phyloP scores from a whole-genome alignment of 2,329 filamentous ascomycete genomes.

The Cytospora paraplurivora region DNA sequence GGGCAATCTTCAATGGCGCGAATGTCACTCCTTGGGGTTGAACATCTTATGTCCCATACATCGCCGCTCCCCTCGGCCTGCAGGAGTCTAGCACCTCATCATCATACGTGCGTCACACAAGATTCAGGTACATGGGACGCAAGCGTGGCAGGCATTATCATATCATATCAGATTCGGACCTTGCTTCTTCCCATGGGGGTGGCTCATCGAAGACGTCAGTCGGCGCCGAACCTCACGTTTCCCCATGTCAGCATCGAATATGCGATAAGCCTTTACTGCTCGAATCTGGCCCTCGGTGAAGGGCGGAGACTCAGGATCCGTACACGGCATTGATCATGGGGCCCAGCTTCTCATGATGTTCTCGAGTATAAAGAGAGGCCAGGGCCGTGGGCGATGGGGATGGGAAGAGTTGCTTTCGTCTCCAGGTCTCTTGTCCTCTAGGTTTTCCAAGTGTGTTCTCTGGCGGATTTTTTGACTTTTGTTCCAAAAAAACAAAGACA shows the following conservation, averaged over 20 bases:
- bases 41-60: not conserved
- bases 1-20: not conserved
- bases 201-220: constrained; percentile 16
- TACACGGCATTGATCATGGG: constrained; percentile 12
- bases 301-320: constrained; percentile 15
- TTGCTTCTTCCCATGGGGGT: constrained; percentile 5
- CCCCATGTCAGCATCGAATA: constrained; percentile 18
- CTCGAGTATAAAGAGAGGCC: constrained; percentile 6
- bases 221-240: constrained; percentile 1
- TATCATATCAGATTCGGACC: constrained; percentile 15
- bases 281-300: constrained; percentile 8
- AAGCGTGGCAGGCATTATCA: not conserved
- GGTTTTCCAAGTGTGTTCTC: constrained; percentile 15
- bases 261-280: constrained; percentile 24
- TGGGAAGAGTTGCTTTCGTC: not conserved
- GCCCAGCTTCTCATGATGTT: constrained; percentile 7
- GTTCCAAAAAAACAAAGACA: not conserved
- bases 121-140: not conserved
- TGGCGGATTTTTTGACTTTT: constrained; percentile 1
- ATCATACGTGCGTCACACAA: not conserved
- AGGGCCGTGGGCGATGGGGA: not conserved
- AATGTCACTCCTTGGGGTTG: not conserved
- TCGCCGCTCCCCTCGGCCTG: not conserved
- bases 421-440: constrained; percentile 2
- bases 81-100: not conserved